A percentile compares a stretch with the other conserved stretches of the same genome.
These are phyloP conservation scores for Malassezia japonica DNA, from an alignment of 1,284 basidiomycete genomes.

Conservation along the genomic window DNA sequence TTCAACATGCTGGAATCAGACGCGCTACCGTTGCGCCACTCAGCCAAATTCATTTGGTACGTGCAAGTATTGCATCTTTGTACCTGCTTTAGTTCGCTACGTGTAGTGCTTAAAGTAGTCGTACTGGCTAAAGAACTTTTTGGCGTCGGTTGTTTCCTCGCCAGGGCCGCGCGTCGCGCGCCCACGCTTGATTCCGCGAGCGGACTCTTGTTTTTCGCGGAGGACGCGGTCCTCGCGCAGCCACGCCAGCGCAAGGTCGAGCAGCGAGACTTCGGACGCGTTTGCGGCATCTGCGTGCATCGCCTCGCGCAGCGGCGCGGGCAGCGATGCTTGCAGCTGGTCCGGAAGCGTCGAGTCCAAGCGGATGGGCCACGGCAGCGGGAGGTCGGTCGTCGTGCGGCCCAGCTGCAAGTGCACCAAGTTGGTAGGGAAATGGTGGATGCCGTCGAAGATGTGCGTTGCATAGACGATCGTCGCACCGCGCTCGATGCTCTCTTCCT, in stretches of 20 bases:
- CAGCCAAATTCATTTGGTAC: slow-evolving; percentile 12
- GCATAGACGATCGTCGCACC: slow-evolving; percentile 81
- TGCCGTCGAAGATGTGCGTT: slow-evolving; percentile 47
- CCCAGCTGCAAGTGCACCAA: slow-evolving; percentile 43
- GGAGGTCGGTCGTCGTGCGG: slow-evolving; percentile 25
- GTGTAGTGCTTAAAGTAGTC: slow-evolving; percentile 26
- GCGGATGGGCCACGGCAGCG: slow-evolving; percentile 36
- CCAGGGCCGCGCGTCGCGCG: slow-evolving; percentile 17
- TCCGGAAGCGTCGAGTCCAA: slow-evolving; percentile 7
- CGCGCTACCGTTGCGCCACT: slow-evolving; percentile 23
- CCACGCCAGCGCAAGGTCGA: slow-evolving; percentile 39
- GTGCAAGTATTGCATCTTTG: no score
- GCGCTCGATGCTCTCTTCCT: slow-evolving; percentile 67
- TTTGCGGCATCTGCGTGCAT: slow-evolving; percentile 14
- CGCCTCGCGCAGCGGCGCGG: not conserved
- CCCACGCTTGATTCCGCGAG: slow-evolving; percentile 27
- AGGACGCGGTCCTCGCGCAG: slow-evolving; percentile 38
- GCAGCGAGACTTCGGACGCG: slow-evolving; percentile 22
- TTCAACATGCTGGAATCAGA: slow-evolving; percentile 20
- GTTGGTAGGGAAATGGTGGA: slow-evolving; percentile 45
- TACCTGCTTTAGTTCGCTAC: no score
- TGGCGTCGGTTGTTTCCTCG: slow-evolving; percentile 36
- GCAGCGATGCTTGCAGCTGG: not conserved
- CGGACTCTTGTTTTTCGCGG: slow-evolving; percentile 26
- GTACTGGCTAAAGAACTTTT: slow-evolving; percentile 43